Base-by-base conservation (phyloP, 768 basidiomycete species). In the Suillus brevipes region DNA sequence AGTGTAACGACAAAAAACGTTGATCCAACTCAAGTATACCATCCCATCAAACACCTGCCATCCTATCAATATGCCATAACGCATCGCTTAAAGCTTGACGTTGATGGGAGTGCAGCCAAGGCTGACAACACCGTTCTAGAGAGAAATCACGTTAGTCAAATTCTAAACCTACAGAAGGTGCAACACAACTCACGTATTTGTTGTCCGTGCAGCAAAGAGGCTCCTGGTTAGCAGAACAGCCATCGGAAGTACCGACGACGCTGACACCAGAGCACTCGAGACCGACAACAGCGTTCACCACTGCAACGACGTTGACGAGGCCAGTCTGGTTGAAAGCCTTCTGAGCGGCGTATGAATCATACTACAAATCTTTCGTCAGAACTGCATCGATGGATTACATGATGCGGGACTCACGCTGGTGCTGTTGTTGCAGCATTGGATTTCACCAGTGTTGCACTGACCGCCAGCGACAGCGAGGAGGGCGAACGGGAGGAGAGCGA, bases 351-450 rank as follows among this genome's bases (percentile, higher is more conserved):
- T 42, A 42, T 14, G 42, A 18, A 7, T 42, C 9, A 47, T n/a
- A 47, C 45, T 47, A 47, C n/a, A 50, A 13, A 14, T 50, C 23
- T 25, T 25, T 16, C 1, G 14, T 50, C 1, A 25, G 13, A 1
- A 50, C 13, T 25, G 25, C 13, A 13, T 16, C 25, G 5, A 25
- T 3, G 25, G 2, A 4, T n/a, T 47, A 13, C 12, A 50, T 25
- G 1, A 50, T 14, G 2, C 6, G 13, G 3, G 20, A 52, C 61
- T 52, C 28, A 62, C 45, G 14, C 6, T 62, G 13, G 28, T n/a
- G 31, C n/a, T 23, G 61, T 49, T 62, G 28, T 62, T 36, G 61
- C 61, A 62, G 45, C 61, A 62, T 9, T 49, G 23, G 23, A 36
- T 47, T 4, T 12, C n/a, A 20, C 61, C 60, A 34, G 60, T 61